phyloP scores from a whole-genome alignment of 192 early-diverging fungal genomes.

The Glomus cerebriforme region DNA sequence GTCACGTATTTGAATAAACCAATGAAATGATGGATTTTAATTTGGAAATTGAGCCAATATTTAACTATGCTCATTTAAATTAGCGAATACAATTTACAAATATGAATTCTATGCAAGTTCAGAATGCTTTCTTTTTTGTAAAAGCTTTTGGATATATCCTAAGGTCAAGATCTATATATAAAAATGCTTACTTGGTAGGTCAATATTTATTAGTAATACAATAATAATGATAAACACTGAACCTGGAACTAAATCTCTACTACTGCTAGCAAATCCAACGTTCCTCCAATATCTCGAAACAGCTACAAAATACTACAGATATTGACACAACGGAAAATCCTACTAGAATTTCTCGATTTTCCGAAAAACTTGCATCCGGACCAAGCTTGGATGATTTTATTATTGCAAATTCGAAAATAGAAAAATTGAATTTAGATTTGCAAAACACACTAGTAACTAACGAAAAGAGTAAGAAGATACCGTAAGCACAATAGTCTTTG shows the following conservation, averaged over 20 bases:
- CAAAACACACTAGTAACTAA: not conserved
- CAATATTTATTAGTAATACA: not conserved
- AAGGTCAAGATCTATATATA: not conserved
- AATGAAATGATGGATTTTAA: too few relatives aligned
- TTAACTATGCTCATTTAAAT: too few relatives aligned
- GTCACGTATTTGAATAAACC: too few relatives aligned
- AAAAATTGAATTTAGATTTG: not conserved
- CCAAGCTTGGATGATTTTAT: conserved; percentile 60
- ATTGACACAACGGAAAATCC: not conserved
- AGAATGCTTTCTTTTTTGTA: not conserved
- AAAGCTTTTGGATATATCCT: not conserved
- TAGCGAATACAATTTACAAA: too few relatives aligned
- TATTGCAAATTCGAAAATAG: conserved; percentile 24
- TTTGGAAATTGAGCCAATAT: too few relatives aligned
- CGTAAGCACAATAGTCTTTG: not conserved
- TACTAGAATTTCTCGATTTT: conserved; percentile 45
- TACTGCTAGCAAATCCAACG: not conserved
- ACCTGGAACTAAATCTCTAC: not conserved
- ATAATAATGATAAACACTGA: not conserved
- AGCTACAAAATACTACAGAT: not conserved
- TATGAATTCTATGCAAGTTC: not conserved
- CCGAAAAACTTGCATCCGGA: conserved; percentile 48
- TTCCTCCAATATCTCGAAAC: not conserved
- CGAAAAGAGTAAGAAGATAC: not conserved
- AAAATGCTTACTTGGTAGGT: not conserved